A percentile compares a stretch with the other conserved stretches of the same genome.
Evolutionary conservation across 768 basidiomycete species (phyloP).

Genomic region (Asterophora lycoperdoides): DNA sequence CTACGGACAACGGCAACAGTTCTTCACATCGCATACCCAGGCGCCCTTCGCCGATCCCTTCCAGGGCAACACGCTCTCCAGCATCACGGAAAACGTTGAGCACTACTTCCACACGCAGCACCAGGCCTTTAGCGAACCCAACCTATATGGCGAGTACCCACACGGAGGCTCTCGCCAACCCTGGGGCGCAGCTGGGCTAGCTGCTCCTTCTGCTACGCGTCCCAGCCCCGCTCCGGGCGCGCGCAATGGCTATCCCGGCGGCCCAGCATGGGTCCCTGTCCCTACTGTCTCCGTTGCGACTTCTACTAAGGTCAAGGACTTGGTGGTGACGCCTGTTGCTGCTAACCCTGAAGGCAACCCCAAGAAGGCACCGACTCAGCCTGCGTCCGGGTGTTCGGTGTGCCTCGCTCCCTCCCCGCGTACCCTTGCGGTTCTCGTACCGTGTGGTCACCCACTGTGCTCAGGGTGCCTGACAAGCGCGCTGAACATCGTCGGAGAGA

Average conservation of each 20-base stretch:
- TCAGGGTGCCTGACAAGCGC: constrained; percentile 81
- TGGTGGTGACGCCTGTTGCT: not conserved
- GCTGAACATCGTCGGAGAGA: constrained; percentile 86
- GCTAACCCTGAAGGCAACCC: not conserved
- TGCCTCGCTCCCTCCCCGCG: constrained; percentile 44
- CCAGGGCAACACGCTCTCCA: constrained; percentile 30
- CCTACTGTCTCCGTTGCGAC: constrained; percentile 11
- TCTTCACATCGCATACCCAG: constrained; percentile 20
- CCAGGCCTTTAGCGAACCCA: constrained; percentile 11
- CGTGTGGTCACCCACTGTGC: constrained; percentile 75
- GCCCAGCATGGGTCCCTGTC: constrained; percentile 19
- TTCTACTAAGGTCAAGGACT: not conserved
- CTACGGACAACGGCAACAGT: constrained; percentile 22
- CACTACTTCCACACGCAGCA: constrained; percentile 40
- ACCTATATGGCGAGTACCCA: constrained; percentile 11
- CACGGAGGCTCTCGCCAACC: not conserved
- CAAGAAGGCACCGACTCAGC: constrained; percentile 4
- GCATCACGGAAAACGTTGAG: constrained; percentile 39
- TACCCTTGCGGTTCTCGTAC: constrained; percentile 62
- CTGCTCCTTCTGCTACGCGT: not conserved
- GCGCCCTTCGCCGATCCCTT: constrained; percentile 39
- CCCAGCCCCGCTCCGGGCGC: not conserved
- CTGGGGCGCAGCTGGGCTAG: constrained; percentile 1
- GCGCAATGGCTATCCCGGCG: constrained; percentile 8
- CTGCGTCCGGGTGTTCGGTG: constrained; percentile 50